Evolutionary conservation across 1,284 basidiomycete genomes (phyloP), one percentile per base, ranked within the genome.

Genomic region (Entoloma clypeatum): DNA sequence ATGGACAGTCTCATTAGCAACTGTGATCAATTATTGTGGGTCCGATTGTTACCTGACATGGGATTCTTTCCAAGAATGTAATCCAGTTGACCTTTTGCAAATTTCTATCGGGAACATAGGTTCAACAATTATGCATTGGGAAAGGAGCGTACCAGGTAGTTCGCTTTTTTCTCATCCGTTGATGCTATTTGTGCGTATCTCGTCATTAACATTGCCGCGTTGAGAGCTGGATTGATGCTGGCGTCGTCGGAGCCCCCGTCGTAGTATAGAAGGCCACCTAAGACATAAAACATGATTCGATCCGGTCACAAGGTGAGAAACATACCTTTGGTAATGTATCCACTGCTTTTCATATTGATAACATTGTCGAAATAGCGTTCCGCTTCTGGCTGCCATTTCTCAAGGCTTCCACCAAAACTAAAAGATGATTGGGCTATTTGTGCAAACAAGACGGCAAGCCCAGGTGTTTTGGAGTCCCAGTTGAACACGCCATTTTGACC

Each of bases 61-160:
- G 88, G 82, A 58, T 95, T 95, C 39, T 84, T 77, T 27, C 93
- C 93, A 2, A 96, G 72, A 4, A 72, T 71, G 58, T 96, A 97
- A 56, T 86, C 75, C 17, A 94, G 54, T 61, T 96, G 92, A 31
- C 62, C 64, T 53, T 82, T 73, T 0, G 89, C 86, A 53, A 86
- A 92, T 18, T 67, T 60, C 77, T 86, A 45, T 17, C 34, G 35
- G 21, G 17, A 34, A 17, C 5, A 22, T 16, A 31, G 36, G 41
- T n/a, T 26, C 21, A 36, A 19, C 18, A 17, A 30, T 23, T 14
- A 39, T 28, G 32, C n/a, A 32, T 16, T n/a, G 29, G 42, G 17
- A 11, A 25, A 23, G 13, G 7, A 31, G 10, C 13, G 9, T 52
- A 84, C 86, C 48, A 71, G 63, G 57, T 94, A 94, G 2, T 72